Evolutionary conservation across 495 filamentous ascomycete species (phyloP).

Genomic region (Endocarpon pusillum): DNA sequence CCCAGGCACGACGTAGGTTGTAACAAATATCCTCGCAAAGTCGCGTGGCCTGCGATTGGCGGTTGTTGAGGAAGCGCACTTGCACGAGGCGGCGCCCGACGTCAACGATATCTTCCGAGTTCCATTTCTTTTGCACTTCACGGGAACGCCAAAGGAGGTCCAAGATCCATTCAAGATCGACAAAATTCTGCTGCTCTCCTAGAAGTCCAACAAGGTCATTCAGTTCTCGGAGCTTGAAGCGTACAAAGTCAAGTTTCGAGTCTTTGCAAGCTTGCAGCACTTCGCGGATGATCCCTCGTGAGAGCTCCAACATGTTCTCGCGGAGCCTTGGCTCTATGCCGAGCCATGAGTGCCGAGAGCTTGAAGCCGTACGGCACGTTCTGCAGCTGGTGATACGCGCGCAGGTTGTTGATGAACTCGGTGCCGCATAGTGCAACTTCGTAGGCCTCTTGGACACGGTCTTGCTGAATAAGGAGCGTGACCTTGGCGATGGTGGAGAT

Average conservation of each 20-base stretch:
- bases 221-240: slow-evolving; percentile 32
- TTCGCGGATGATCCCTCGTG: slow-evolving; percentile 33
- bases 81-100: slow-evolving; percentile 41
- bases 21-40: slow-evolving; percentile 45
- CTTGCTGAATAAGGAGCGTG: slow-evolving; percentile 22
- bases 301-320: slow-evolving; percentile 33
- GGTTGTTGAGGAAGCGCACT: slow-evolving; percentile 32
- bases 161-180: slow-evolving; percentile 39
- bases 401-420: slow-evolving; percentile 37
- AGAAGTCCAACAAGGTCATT: slow-evolving; percentile 37
- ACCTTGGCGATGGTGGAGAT: slow-evolving; percentile 21
- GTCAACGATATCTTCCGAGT: slow-evolving; percentile 30
- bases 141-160: slow-evolving; percentile 43
- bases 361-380: slow-evolving; percentile 37
- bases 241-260: slow-evolving; percentile 32
- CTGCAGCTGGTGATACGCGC: slow-evolving; percentile 29
- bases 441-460: slow-evolving; percentile 32
- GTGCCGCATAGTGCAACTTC: slow-evolving; percentile 35
- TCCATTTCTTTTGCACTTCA: slow-evolving; percentile 41
- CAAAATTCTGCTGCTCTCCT: slow-evolving; percentile 40
- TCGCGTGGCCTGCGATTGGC: slow-evolving; percentile 28
- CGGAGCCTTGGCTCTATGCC: slow-evolving; percentile 27
- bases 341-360: slow-evolving; percentile 34
- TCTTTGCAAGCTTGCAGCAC: slow-evolving; percentile 31
- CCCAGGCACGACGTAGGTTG: slow-evolving; percentile 42